Evolutionary conservation across 768 basidiomycete species (phyloP).

Genomic region (Botryobasidium botryosum): DNA sequence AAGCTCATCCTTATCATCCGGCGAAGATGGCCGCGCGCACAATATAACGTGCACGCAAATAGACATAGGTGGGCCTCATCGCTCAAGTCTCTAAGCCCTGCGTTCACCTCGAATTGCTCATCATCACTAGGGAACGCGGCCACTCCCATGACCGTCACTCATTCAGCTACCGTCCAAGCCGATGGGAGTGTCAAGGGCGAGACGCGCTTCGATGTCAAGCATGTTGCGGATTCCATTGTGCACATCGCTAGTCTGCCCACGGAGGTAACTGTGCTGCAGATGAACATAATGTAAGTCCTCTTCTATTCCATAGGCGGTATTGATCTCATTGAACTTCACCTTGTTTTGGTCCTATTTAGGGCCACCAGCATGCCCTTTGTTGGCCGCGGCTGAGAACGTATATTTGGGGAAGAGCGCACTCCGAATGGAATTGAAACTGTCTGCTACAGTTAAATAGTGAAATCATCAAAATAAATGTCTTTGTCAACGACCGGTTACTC

Average conservation of each 20-base stretch:
- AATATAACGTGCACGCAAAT: slow-evolving; percentile 67
- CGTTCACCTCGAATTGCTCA: background rate
- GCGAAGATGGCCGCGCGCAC: slow-evolving; percentile 48
- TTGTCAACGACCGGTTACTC: too few species aligned
- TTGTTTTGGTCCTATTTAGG: slow-evolving; percentile 16
- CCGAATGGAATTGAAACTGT: too few species aligned
- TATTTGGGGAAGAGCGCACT: too few species aligned
- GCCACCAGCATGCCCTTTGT: slow-evolving; percentile 31
- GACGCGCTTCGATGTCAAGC: slow-evolving; percentile 48
- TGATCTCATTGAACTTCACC: background rate
- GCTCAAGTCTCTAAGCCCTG: slow-evolving; percentile 3
- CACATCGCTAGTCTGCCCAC: slow-evolving; percentile 53
- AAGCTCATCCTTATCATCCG: too few species aligned
- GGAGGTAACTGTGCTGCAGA: slow-evolving; percentile 49
- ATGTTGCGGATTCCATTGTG: slow-evolving; percentile 56
- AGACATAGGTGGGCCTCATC: slow-evolving; percentile 74
- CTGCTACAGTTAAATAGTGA: too few species aligned
- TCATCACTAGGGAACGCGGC: slow-evolving; percentile 52
- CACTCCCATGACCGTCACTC: slow-evolving; percentile 37
- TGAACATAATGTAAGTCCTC: slow-evolving; percentile 52
- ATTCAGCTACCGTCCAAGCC: slow-evolving; percentile 45
- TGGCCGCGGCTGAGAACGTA: slow-evolving; percentile 33
- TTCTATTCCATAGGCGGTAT: background rate
- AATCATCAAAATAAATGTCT: too few species aligned
- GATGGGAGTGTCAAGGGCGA: slow-evolving; percentile 42